Conservation (phyloP, 208 protist species). For the Leishmania braziliensis region DNA sequence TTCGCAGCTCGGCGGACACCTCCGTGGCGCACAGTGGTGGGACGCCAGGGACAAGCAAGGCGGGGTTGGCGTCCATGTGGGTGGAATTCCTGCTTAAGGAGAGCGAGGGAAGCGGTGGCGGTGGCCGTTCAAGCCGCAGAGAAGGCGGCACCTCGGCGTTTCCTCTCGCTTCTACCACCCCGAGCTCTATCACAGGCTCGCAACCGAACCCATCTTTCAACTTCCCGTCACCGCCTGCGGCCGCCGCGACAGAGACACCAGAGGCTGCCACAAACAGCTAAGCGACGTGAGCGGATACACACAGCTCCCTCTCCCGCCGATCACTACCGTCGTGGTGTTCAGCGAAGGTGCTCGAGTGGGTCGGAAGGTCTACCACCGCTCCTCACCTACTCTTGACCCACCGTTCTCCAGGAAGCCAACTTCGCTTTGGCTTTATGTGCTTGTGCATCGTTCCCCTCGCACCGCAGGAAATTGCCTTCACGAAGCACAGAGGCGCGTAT, state of each 20-base stretch:
- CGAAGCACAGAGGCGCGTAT: neutral
- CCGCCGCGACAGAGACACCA: neutral
- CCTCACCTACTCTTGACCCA: neutral
- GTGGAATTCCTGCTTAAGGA: conserved; percentile 86
- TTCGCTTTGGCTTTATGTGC: neutral
- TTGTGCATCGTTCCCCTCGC: neutral
- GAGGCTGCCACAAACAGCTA: neutral
- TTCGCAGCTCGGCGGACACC: neutral
- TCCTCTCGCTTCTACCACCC: neutral
- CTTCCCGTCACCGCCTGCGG: neutral
- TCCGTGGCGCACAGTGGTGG: neutral
- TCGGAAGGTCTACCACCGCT: neutral
- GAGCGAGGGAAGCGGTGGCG: conserved; percentile 31
- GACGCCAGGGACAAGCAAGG: conserved; percentile 1
- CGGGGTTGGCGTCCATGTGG: conserved; percentile 66
- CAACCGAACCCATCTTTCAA: neutral
- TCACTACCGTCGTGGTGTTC: neutral
- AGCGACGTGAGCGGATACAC: neutral
- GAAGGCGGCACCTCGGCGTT: neutral
- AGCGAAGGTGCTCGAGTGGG: neutral
- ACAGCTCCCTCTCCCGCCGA: neutral
- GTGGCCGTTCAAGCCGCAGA: neutral
- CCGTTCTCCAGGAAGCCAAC: neutral
- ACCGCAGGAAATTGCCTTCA: neutral
- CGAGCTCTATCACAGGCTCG: neutral